Conservation (phyloP, 306 rosid genomes). For the Lathyrus sativus region DNA sequence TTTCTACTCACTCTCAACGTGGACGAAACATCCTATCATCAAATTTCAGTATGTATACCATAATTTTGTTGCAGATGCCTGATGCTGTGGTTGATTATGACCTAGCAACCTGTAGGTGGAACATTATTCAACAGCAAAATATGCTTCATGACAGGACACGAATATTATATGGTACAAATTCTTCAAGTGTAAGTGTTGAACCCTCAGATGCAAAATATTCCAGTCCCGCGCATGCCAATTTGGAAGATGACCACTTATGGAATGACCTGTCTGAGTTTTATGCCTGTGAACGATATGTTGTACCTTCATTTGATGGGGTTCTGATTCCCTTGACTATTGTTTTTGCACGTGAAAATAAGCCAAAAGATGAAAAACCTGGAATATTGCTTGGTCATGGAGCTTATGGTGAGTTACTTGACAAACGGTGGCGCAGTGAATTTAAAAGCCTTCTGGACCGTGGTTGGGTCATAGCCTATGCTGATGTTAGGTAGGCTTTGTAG, state of each 20-base stretch:
- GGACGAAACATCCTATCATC: slow-evolving; percentile 22
- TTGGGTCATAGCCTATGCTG: slow-evolving; percentile 90
- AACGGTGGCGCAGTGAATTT: slow-evolving; percentile 81
- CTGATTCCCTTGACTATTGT: slow-evolving; percentile 77
- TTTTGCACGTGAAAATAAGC: slow-evolving; percentile 60
- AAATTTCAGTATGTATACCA: slow-evolving; percentile 35
- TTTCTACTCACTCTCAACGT: slow-evolving; percentile 29
- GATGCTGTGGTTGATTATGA: slow-evolving; percentile 97
- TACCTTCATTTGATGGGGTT: slow-evolving; percentile 72
- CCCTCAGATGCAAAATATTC: slow-evolving; percentile 40
- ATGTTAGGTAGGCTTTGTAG: slow-evolving; percentile 70
- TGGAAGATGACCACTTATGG: slow-evolving; percentile 70
- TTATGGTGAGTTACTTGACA: slow-evolving; percentile 87
- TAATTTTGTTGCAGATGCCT: slow-evolving; percentile 76
- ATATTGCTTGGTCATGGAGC: slow-evolving; percentile 92
- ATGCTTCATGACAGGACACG: slow-evolving; percentile 83
- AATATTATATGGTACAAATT: slow-evolving; percentile 72
- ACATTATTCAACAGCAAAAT: slow-evolving; percentile 91
- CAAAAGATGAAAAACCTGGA: slow-evolving; percentile 67
- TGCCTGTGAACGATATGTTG: slow-evolving; percentile 72
- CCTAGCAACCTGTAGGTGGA: slow-evolving; percentile 75
- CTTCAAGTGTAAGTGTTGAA: slow-evolving; percentile 47
- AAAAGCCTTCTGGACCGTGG: slow-evolving; percentile 98
- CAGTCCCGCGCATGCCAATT: slow-evolving; percentile 42
- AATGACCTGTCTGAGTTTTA: slow-evolving; percentile 84